These are phyloP conservation scores for Fusarium paranaense DNA, from an alignment of 2,329 filamentous ascomycete species.

Conservation along the genomic window DNA sequence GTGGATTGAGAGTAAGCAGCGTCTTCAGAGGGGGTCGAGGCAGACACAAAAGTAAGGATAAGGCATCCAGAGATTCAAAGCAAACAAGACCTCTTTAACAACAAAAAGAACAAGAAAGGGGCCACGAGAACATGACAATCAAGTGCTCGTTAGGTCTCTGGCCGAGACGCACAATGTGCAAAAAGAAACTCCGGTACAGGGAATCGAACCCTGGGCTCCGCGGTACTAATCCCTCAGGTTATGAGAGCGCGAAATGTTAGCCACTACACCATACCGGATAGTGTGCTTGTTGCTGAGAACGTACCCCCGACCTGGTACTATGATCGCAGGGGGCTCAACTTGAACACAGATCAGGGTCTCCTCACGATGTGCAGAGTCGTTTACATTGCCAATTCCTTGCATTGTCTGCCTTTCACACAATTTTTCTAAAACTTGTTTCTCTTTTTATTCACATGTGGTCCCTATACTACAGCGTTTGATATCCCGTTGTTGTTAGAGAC, in stretches of 20 bases:
- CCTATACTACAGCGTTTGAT: neutral
- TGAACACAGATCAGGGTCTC: neutral
- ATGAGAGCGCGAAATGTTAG: constrained; percentile 7
- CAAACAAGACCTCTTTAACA: neutral
- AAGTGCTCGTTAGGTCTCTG: neutral
- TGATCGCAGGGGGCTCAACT: neutral
- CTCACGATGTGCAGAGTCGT: neutral
- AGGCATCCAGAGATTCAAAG: neutral
- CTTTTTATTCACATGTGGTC: neutral
- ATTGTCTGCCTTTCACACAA: neutral
- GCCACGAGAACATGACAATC: neutral
- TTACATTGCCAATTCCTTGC: too few species aligned
- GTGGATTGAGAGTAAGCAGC: neutral
- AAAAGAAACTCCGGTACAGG: neutral
- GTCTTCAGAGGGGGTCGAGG: neutral
- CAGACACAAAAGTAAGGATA: neutral
- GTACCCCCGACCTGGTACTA: fast-evolving
- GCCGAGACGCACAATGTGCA: neutral
- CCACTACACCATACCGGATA: constrained; percentile 22
- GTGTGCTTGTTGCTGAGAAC: neutral
- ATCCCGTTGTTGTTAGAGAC: neutral
- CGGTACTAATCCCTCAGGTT: neutral
- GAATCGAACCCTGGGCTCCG: neutral
- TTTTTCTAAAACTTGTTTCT: fast-evolving
- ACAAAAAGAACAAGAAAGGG: neutral